These are phyloP conservation scores for Cinnamomum chago DNA, from an alignment of 164 flowering plant genomes.

Conservation along the genomic window DNA sequence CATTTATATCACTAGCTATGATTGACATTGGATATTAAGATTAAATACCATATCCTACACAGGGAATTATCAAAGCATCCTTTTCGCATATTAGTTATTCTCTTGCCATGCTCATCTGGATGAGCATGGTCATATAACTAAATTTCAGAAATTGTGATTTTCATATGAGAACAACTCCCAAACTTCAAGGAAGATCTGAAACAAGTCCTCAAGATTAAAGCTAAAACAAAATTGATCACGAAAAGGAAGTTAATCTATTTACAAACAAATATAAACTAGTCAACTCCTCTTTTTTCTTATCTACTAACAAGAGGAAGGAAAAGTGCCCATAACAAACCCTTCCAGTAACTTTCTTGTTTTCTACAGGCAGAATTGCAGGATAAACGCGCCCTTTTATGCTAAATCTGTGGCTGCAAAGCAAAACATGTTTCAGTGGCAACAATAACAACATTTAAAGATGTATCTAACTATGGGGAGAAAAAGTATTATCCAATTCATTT, in stretches of 20 bases:
- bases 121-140: not conserved
- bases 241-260: not conserved
- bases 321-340: slow-evolving; percentile 36
- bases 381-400: slow-evolving; percentile 87
- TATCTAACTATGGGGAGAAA: no score
- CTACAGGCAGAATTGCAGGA: slow-evolving; percentile 88
- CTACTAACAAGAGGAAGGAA: not conserved
- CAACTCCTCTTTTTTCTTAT: not conserved
- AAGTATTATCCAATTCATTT: no score
- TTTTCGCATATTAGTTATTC: not conserved
- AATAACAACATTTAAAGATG: no score
- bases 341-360: slow-evolving; percentile 54
- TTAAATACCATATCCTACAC: no score
- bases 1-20: no score
- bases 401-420: slow-evolving; percentile 67
- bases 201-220: not conserved
- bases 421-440: slow-evolving; percentile 4
- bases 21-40: no score
- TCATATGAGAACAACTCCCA: not conserved
- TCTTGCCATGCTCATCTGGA: not conserved
- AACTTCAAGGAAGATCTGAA: not conserved
- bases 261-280: not conserved
- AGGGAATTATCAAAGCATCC: not conserved
- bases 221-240: not conserved
- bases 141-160: not conserved